Evolutionary conservation across 2,329 filamentous ascomycete genomes (phyloP).

Genomic region (Xylaria sp.): DNA sequence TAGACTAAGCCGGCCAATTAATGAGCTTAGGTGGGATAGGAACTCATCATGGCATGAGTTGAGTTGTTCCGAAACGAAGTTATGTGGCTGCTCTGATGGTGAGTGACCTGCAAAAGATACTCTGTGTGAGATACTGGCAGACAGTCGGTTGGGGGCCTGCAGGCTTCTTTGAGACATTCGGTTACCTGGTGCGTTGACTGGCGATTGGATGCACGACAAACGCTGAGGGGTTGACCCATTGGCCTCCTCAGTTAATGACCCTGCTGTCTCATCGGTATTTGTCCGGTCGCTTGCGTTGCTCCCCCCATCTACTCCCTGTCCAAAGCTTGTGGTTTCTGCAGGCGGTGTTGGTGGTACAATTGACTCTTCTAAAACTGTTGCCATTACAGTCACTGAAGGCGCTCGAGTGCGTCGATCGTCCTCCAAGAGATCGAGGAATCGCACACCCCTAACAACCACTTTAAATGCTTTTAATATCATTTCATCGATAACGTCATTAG

Average conservation of each 20-base stretch:
- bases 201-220: constrained; percentile 59
- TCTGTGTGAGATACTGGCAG: constrained; percentile 73
- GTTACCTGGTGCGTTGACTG: constrained; percentile 46
- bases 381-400: constrained; percentile 68
- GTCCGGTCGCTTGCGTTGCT: constrained; percentile 56
- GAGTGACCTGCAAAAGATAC: constrained; percentile 79
- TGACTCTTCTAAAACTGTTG: constrained; percentile 68
- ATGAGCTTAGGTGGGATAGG: constrained; percentile 89
- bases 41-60: constrained; percentile 86
- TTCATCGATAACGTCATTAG: constrained; percentile 86
- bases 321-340: constrained; percentile 65
- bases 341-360: constrained; percentile 72
- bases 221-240: constrained; percentile 57
- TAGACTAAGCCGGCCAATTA: constrained; percentile 88
- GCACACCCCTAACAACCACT: constrained; percentile 89
- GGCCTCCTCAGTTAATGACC: constrained; percentile 52
- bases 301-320: constrained; percentile 51
- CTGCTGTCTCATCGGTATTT: constrained; percentile 50
- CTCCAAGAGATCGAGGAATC: constrained; percentile 88
- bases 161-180: constrained; percentile 55
- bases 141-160: constrained; percentile 59
- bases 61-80: constrained; percentile 85
- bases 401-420: constrained; percentile 66
- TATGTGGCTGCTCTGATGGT: constrained; percentile 70
- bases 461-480: constrained; percentile 95